These are phyloP conservation scores for Penicillium freii DNA, from an alignment of 2,329 filamentous ascomycete genomes.

Conservation along the genomic window DNA sequence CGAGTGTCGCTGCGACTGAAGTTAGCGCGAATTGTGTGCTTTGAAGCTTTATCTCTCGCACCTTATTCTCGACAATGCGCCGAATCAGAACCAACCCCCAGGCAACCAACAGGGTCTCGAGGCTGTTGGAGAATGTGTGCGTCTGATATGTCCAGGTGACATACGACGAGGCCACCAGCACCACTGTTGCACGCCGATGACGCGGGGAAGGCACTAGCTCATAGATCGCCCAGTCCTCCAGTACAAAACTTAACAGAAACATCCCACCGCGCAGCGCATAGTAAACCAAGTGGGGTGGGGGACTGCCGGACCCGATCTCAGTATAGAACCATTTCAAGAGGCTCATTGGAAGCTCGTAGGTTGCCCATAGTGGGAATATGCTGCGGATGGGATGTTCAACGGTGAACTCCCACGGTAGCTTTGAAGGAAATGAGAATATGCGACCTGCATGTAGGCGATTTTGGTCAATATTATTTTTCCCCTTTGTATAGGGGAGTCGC, in stretches of 20 bases:
- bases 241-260: slow-evolving; percentile 91
- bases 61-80: slow-evolving; percentile 76
- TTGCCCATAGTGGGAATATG: slow-evolving; percentile 92
- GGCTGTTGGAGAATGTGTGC: slow-evolving; percentile 96
- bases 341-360: slow-evolving; percentile 92
- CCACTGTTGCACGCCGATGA: slow-evolving; percentile 68
- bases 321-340: slow-evolving; percentile 90
- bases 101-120: slow-evolving; percentile 87
- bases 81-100: slow-evolving; percentile 93
- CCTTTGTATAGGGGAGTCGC: slow-evolving; percentile 3
- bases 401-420: slow-evolving; percentile 94
- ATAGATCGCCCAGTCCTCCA: slow-evolving; percentile 96
- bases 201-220: slow-evolving; percentile 78
- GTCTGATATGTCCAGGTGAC: slow-evolving; percentile 99
- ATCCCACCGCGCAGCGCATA: slow-evolving; percentile 85
- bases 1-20: slow-evolving; percentile 61
- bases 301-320: slow-evolving; percentile 72
- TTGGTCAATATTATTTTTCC: slow-evolving; percentile 6
- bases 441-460: slow-evolving; percentile 61
- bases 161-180: slow-evolving; percentile 91
- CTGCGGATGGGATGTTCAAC: slow-evolving; percentile 85
- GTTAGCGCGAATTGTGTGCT: neutral
- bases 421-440: slow-evolving; percentile 87
- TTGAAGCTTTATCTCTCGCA: slow-evolving; percentile 36
- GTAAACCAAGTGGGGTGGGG: slow-evolving; percentile 79